Evolutionary conservation across 306 rosid genomes (phyloP), one percentile per base, ranked within the genome.

Genomic region (Vigna nakashimae): DNA sequence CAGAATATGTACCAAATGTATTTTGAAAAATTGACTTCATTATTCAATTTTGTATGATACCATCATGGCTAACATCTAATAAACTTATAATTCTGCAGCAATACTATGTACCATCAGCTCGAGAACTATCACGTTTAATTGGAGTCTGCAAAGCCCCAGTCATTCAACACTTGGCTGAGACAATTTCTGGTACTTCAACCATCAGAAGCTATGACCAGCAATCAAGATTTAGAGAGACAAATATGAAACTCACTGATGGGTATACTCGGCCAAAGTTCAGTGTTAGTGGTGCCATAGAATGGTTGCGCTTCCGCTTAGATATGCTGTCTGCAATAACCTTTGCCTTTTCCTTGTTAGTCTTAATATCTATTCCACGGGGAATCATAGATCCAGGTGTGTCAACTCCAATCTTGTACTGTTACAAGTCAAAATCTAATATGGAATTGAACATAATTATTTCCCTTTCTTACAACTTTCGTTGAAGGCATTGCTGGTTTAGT

Each of bases 71-170:
- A 34, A 67, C 50, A 43, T 28, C 78, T 77, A 18, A 71, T 1
- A 7, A 76, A 34, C 43, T 65, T 71, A 45, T 76, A 50, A 71
- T 76, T 59, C 5, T 84, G 86, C 88, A 92, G 97, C 94, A 82
- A 89, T 92, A 84, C 73, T 92, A 92, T 83, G 36, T 90, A 74
- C 79, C 98, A 71, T 68, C 93, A 15, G 95, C 97, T 1, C 83
- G 97, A 74, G 98, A 94, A 77, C 87, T 94, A 20, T 79, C 98
- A 7, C 91, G 98, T 43, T 79, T 94, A 76, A 74, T 80, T 43
- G 98, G 98, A 62, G 89, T 87, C 22, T 90, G 93, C 88, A 89
- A 94, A 79, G 98, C 98, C 65, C 97, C 97, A 12, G 83, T 89
- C 49, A 92, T 94, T 75, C 98, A 94, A 75, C 93, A 90, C 84